Percentiles rank a stretch among this genome's conserved stretches.
Evolutionary conservation across 331 rosid genomes (phyloP).

Genomic region (Dryas integrifolia): DNA sequence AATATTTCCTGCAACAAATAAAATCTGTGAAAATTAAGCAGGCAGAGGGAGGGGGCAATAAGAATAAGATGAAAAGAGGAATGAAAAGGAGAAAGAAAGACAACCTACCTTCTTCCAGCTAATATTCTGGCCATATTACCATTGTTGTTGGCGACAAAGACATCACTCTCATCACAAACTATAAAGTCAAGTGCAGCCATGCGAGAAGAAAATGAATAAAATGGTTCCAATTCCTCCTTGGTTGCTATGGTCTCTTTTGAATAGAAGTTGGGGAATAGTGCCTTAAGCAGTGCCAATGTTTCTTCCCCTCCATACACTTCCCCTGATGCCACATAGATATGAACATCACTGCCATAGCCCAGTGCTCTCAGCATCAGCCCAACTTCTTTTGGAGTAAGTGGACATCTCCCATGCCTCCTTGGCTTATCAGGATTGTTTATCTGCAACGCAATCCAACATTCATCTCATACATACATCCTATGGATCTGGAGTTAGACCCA

Average conservation of each 20-base stretch:
- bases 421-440: slow-evolving; percentile 80
- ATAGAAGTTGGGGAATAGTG: slow-evolving; percentile 83
- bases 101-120: slow-evolving; percentile 85
- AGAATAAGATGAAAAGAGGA: neutral
- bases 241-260: slow-evolving; percentile 85
- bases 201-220: slow-evolving; percentile 93
- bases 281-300: slow-evolving; percentile 81
- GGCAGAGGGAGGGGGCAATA: slow-evolving; percentile 7
- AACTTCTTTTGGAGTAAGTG: slow-evolving; percentile 97
- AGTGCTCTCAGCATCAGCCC: slow-evolving; percentile 97
- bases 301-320: slow-evolving; percentile 95
- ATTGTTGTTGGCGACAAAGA: slow-evolving; percentile 95
- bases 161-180: slow-evolving; percentile 94
- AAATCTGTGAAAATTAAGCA: slow-evolving; percentile 25
- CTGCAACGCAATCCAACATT: slow-evolving; percentile 49
- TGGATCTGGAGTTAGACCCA: neutral
- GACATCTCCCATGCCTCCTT: slow-evolving; percentile 98
- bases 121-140: slow-evolving; percentile 97
- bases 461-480: slow-evolving; percentile 20
- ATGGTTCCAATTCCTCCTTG: slow-evolving; percentile 72
- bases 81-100: slow-evolving; percentile 9
- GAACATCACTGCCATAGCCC: slow-evolving; percentile 87
- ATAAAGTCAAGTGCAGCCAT: slow-evolving; percentile 98
- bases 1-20: slow-evolving; percentile 72
- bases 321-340: slow-evolving; percentile 96